These are phyloP conservation scores for Phytophthora quininea DNA, from an alignment of 352 stramenopile species.

Conservation along the genomic window DNA sequence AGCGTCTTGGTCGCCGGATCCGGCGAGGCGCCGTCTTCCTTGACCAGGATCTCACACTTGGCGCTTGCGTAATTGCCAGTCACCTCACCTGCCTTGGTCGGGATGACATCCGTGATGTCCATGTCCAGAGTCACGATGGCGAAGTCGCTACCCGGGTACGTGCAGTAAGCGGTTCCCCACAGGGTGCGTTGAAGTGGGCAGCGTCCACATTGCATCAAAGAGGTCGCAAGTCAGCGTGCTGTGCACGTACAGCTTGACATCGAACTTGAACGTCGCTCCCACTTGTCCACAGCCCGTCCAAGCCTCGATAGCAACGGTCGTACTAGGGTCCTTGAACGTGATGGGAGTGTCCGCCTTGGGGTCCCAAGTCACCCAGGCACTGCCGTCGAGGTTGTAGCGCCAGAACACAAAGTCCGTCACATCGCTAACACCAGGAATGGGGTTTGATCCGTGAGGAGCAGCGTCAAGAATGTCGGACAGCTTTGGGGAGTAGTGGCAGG, in stretches of 20 bases:
- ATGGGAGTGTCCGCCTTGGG: neutral
- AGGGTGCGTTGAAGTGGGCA: neutral
- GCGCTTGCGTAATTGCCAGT: conserved; percentile 3
- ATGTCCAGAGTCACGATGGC: conserved; percentile 17
- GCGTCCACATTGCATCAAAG: conserved; percentile 13
- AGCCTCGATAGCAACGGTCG: conserved; percentile 50
- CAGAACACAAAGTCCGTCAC: conserved; percentile 40
- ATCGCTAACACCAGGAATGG: neutral
- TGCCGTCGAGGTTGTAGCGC: conserved; percentile 42
- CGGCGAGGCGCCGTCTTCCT: neutral
- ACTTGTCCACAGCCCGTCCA: conserved; percentile 54
- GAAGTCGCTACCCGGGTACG: conserved; percentile 30
- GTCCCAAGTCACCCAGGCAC: conserved; percentile 18
- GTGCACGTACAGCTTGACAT: conserved; percentile 45
- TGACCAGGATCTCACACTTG: conserved; percentile 11
- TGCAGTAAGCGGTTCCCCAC: conserved; percentile 11
- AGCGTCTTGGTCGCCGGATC: neutral
- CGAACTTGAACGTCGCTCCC: conserved; percentile 25
- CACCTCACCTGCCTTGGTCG: neutral
- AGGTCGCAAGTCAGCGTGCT: conserved; percentile 21
- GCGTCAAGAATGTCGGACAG: conserved; percentile 18
- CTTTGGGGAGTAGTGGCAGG: conserved; percentile 20
- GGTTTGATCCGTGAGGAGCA: neutral
- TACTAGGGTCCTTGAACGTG: conserved; percentile 30
- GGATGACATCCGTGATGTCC: conserved; percentile 8